A percentile compares a stretch with the other conserved stretches of the same genome.
phyloP scores from a whole-genome alignment of 495 filamentous ascomycete genomes.

The Penicillium lagena region DNA sequence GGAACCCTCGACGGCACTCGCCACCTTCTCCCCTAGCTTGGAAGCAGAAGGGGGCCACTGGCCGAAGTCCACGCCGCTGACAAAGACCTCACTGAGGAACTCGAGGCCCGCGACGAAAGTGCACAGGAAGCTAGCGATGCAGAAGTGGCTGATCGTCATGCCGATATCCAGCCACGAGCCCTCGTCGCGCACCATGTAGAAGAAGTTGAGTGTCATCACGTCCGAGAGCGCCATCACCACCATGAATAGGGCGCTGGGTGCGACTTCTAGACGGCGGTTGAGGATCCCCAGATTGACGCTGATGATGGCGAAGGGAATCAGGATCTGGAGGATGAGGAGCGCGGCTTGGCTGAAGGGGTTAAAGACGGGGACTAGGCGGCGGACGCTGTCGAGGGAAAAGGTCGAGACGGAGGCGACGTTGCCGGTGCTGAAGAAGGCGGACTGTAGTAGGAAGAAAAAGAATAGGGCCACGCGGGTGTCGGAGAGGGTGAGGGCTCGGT shows the following conservation, averaged over 20 bases:
- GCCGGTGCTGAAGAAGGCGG: slow-evolving; percentile 95
- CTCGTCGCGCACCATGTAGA: slow-evolving; percentile 93
- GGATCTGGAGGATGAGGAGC: slow-evolving; percentile 78
- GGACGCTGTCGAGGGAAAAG: slow-evolving; percentile 88
- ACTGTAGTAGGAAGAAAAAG: slow-evolving; percentile 91
- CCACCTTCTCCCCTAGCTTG: slow-evolving; percentile 8
- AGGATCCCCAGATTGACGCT: slow-evolving; percentile 90
- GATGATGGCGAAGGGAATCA: slow-evolving; percentile 91
- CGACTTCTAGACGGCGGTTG: slow-evolving; percentile 77
- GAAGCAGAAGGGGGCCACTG: background rate
- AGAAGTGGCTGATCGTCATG: slow-evolving; percentile 89
- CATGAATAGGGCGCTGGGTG: slow-evolving; percentile 85
- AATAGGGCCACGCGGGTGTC: slow-evolving; percentile 86
- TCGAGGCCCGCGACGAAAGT: slow-evolving; percentile 89
- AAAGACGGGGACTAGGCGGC: slow-evolving; percentile 89
- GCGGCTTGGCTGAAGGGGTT: slow-evolving; percentile 89
- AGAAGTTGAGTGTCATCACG: slow-evolving; percentile 92
- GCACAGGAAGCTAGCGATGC: slow-evolving; percentile 81
- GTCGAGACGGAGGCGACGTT: slow-evolving; percentile 94
- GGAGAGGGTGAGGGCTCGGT: slow-evolving; percentile 68
- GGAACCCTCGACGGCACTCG: slow-evolving; percentile 9
- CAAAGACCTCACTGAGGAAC: slow-evolving; percentile 75
- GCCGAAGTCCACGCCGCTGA: slow-evolving; percentile 72
- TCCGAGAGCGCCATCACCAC: slow-evolving; percentile 88
- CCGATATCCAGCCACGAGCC: slow-evolving; percentile 98